A percentile compares a stretch with the other conserved stretches of the same genome.
These are phyloP conservation scores for Penicillium antarcticum DNA, from an alignment of 495 filamentous ascomycete species.

Conservation along the genomic window DNA sequence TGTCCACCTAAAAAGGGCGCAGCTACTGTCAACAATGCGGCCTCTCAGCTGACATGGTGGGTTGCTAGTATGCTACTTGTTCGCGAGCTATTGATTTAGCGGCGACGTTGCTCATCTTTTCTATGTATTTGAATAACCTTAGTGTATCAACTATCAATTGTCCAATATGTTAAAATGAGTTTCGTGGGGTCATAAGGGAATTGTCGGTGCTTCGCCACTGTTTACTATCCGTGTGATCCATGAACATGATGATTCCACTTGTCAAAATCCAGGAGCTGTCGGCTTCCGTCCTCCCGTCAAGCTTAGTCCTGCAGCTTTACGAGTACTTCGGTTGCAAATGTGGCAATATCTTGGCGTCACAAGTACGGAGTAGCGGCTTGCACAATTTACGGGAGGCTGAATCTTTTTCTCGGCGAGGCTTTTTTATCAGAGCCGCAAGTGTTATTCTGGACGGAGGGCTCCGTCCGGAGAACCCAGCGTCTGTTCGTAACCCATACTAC, in stretches of 20 bases:
- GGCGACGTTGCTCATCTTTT: not conserved
- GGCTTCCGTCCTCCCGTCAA: conserved; percentile 1
- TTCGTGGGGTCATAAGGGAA: conserved; percentile 2
- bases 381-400: conserved; percentile 4
- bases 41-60: conserved; percentile 2
- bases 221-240: not conserved
- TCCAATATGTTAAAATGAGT: conserved; percentile 3
- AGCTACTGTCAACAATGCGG: not conserved
- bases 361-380: not conserved
- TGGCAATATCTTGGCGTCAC: conserved; percentile 4
- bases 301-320: conserved; percentile 4
- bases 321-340: conserved; percentile 1
- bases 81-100: not conserved
- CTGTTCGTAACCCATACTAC: no score
- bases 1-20: conserved; percentile 1
- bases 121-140: not conserved
- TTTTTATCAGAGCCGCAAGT: conserved; percentile 5
- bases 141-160: not conserved
- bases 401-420: conserved; percentile 3
- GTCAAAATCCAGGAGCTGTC: conserved; percentile 2
- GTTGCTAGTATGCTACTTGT: not conserved
- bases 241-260: conserved; percentile 3
- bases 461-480: conserved; percentile 3
- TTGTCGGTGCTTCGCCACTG: not conserved
- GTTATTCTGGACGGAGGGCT: conserved; percentile 4